phyloP scores from a whole-genome alignment of 1,284 basidiomycete genomes.

The Malassezia furfur region DNA sequence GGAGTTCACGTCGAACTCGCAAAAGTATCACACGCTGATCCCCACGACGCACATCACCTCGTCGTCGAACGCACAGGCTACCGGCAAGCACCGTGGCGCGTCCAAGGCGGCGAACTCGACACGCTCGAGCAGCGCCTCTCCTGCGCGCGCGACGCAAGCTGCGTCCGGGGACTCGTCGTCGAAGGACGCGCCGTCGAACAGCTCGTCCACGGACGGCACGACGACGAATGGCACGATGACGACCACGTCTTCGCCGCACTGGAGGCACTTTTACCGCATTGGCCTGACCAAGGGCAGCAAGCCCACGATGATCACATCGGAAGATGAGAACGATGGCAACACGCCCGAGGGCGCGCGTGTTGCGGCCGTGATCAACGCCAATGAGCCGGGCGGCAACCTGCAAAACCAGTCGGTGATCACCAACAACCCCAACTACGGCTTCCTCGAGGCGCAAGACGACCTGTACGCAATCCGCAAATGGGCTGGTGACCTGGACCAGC shows the following conservation, averaged over 20 bases:
- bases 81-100: too few relatives aligned
- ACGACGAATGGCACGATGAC: too few relatives aligned
- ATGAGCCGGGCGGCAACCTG: slow-evolving; percentile 16
- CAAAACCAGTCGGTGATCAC: slow-evolving; percentile 21
- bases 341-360: background rate
- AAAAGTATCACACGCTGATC: background rate
- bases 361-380: background rate
- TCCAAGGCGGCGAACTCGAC: too few relatives aligned
- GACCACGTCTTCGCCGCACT: background rate
- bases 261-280: slow-evolving; percentile 7
- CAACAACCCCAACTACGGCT: slow-evolving; percentile 31
- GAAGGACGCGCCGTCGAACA: background rate
- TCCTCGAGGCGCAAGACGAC: slow-evolving; percentile 28
- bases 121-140: too few relatives aligned
- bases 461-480: slow-evolving; percentile 37
- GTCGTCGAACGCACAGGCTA: background rate
- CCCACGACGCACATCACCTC: background rate
- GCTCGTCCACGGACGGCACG: too few relatives aligned
- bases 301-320: background rate
- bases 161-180: too few relatives aligned
- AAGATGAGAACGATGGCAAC: background rate
- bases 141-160: background rate
- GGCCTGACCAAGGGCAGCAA: background rate
- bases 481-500: slow-evolving; percentile 30
- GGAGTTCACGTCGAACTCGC: background rate